Evolutionary conservation across 257 asterid species (phyloP).

Genomic region (Cinchona pubescens): DNA sequence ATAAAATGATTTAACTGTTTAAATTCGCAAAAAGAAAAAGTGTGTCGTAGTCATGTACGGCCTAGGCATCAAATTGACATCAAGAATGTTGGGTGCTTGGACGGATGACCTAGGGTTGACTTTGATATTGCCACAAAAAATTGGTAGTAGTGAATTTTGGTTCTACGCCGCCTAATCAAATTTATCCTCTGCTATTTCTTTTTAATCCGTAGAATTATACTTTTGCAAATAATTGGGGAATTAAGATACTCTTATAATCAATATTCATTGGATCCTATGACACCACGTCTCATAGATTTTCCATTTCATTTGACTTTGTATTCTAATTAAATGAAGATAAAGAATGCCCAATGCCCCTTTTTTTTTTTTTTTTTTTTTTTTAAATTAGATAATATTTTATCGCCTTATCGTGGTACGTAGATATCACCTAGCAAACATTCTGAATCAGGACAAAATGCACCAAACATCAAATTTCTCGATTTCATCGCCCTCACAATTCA

Average conservation of each 20-base stretch:
- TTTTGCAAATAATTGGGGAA: neutral
- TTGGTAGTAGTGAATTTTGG: neutral
- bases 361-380: no score
- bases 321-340: no score
- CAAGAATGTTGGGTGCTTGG: neutral
- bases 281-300: neutral
- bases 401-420: no score
- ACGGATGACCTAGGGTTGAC: neutral
- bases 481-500: no score
- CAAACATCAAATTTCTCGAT: no score
- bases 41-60: neutral
- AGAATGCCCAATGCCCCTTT: no score
- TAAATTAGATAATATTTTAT: no score
- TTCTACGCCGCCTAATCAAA: neutral
- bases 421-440: no score
- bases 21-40: neutral
- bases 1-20: neutral
- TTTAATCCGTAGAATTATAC: neutral
- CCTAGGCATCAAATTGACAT: neutral
- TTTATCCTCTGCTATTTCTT: neutral
- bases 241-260: neutral
- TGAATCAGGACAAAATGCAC: no score
- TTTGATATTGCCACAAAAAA: neutral
- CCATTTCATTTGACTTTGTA: neutral
- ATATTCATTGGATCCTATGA: no score